Percentiles rank a stretch among this genome's conserved stretches.
Evolutionary conservation across 2,329 filamentous ascomycete genomes (phyloP).

Genomic region (Anisogramma anomala): DNA sequence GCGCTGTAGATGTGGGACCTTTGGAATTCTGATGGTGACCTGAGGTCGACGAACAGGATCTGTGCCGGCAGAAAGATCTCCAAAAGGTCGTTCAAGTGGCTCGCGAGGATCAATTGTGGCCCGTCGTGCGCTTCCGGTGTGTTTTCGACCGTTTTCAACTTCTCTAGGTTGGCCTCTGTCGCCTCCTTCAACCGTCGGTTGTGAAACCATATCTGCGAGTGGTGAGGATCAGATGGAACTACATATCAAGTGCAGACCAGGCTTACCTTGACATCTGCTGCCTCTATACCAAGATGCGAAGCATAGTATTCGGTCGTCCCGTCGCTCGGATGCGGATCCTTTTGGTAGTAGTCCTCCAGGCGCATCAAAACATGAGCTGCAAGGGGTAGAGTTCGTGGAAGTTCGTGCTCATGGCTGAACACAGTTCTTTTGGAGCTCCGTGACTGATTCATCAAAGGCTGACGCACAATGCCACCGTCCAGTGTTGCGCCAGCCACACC

Average conservation of each 20-base stretch:
- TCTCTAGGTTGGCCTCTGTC: constrained; percentile 33
- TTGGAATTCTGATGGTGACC: constrained; percentile 34
- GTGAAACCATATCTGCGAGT: constrained; percentile 36
- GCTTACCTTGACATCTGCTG: constrained; percentile 36
- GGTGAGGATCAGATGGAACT: neutral
- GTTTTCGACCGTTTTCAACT: constrained; percentile 29
- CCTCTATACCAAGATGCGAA: constrained; percentile 41
- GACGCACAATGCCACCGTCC: constrained; percentile 25
- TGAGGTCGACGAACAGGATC: constrained; percentile 38
- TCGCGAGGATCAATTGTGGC: constrained; percentile 38
- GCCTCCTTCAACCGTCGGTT: constrained; percentile 39
- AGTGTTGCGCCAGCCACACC: constrained; percentile 13
- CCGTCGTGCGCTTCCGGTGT: constrained; percentile 22
- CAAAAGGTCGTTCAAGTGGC: constrained; percentile 38
- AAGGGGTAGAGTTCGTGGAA: constrained; percentile 34
- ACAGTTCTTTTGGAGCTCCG: constrained; percentile 29
- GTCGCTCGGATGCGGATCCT: constrained; percentile 35
- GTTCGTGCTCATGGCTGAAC: constrained; percentile 24
- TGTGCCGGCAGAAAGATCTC: constrained; percentile 37
- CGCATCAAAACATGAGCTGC: constrained; percentile 37
- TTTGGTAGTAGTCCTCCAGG: constrained; percentile 42
- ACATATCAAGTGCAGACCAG: neutral
- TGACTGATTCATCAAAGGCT: constrained; percentile 35
- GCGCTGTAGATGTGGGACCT: constrained; percentile 41
- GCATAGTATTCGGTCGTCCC: constrained; percentile 41